Evolutionary conservation across 148 eudicot genomes (phyloP).

Genomic region (Spergularia marina): DNA sequence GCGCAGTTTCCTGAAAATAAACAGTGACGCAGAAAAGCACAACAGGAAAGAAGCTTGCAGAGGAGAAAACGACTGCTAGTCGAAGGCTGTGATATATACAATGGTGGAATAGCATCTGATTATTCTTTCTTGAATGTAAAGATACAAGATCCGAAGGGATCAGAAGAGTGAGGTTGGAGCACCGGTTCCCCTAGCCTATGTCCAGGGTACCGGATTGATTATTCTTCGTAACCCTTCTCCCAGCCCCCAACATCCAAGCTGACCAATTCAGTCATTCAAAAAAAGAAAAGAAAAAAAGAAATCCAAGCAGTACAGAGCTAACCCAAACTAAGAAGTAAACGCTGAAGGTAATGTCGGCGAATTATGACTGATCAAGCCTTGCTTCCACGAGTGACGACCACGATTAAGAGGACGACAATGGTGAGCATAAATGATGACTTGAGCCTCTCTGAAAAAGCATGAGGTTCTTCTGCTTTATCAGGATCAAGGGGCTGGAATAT

Average conservation of each 20-base stretch:
- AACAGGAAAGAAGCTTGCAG: no score
- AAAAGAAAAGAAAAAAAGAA: no score
- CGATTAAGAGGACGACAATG: slow-evolving; percentile 56
- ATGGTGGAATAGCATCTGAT: background rate
- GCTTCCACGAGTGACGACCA: slow-evolving; percentile 63
- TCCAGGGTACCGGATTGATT: no score
- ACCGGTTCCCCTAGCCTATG: no score
- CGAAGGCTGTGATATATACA: background rate
- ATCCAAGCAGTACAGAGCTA: background rate
- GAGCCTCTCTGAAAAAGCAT: slow-evolving; percentile 52
- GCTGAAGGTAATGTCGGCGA: slow-evolving; percentile 36
- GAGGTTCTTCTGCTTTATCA: slow-evolving; percentile 17
- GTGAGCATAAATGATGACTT: slow-evolving; percentile 59
- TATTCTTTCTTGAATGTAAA: background rate
- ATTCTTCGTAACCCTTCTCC: no score
- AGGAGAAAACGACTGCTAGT: no score
- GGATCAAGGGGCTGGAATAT: slow-evolving; percentile 24
- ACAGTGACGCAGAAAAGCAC: no score
- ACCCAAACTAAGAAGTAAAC: background rate
- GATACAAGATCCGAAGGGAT: background rate
- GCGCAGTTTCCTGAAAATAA: no score
- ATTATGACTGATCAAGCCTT: slow-evolving; percentile 45
- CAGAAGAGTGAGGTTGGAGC: no score
- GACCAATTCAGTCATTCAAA: no score
- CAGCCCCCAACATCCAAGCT: no score